Evolutionary conservation across 2,329 filamentous ascomycete genomes (phyloP), one percentile per base, ranked within the genome.

Genomic region (Cryphonectria naterciae): DNA sequence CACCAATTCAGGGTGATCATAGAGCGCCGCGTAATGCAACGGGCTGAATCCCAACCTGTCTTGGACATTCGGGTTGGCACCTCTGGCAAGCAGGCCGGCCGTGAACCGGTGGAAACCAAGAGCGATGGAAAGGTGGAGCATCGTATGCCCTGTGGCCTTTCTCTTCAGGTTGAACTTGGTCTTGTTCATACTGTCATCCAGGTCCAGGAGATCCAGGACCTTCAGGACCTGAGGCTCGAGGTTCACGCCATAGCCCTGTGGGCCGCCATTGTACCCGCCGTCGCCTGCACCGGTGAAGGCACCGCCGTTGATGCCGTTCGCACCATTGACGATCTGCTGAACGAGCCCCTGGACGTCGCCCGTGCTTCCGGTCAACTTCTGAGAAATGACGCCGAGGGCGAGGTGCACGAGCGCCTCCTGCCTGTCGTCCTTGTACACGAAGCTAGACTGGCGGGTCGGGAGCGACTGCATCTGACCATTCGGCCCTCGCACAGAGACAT

Each of bases 1-100:
- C 19, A 95, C 91, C 74, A 96, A 93, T 77, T 94, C 90, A 15
- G 88, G 83, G 77, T 94, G 91, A 73, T 91, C 89, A 79, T 92
- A 91, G 77, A 97, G 87, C 37, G 92, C 90, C 28, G 94, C 93
- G 77, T 95, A 88, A 79, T 97, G 93, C 82, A 97, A 86, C 19
- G 94, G 90, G 5, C 93, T 94, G 80, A 93, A 95, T 32, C 93
- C 93, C 65, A 92, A 91, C 73, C 90, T 91, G 78, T 97, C 94
- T 69, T 89, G 87, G 52, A 90, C 83, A 76, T 95, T 90, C 0
- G 91, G 89, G 76, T 92, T 91, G 28, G 93, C 93, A n/a, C 93
- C 92, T 74, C 93, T 88, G 13, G 91, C 92, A 28, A 97, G 83
- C 37, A 97, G 85, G 41, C 91, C 93, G 17, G 92, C 92, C 65